Base-by-base conservation (phyloP, 2,329 filamentous ascomycete species). In the Colletotrichum trifolii region DNA sequence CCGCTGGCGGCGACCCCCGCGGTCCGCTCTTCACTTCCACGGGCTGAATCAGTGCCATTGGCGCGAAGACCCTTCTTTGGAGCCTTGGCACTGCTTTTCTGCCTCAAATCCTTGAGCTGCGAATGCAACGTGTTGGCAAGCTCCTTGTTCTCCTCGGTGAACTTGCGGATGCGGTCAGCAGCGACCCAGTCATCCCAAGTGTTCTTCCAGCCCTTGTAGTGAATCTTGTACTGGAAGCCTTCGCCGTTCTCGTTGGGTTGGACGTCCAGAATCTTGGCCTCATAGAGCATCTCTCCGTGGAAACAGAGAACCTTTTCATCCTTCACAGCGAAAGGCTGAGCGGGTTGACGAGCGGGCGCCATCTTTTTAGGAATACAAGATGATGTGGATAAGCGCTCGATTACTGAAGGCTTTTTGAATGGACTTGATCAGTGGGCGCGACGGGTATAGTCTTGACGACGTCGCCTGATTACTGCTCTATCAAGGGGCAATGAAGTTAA, bases 101-200 rank as follows among this genome's bases (percentile, higher is more conserved):
- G 77, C 69, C 88, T 83, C 71, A 86, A 84, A 59, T 81, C 80
- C 71, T 89, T 89, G 79, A 89, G 84, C 76, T 93, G 90, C 63
- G 88, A 86, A 71, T 89, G 85, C 36, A 94, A 83, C 76, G 91
- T 90, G 60, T 84, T 83, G 25, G 95, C 94, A 42, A 99, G 86
- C 75, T 97, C 93, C 74, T 93, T 92, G 80, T 98, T 97, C 80
- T 98, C 96, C 61, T 97, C 93, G 55, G 90, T 97, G 76, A 95
- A 91, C 81, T 97, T 97, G 74, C 94, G 91, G 67, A 99, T 90
- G 70, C 96, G 92, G 77, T 98, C 95, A 78, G 94, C 90, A 25
- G 92, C 88, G 48, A 98, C 96, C 95, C 95, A 98, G 81, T 99
- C 96, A 81, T 99, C 96, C 96, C 96, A 99, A 85, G 94, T 97